These are phyloP conservation scores for Hysterium pulicare DNA, from an alignment of 2,329 filamentous ascomycete species.

Conservation along the genomic window DNA sequence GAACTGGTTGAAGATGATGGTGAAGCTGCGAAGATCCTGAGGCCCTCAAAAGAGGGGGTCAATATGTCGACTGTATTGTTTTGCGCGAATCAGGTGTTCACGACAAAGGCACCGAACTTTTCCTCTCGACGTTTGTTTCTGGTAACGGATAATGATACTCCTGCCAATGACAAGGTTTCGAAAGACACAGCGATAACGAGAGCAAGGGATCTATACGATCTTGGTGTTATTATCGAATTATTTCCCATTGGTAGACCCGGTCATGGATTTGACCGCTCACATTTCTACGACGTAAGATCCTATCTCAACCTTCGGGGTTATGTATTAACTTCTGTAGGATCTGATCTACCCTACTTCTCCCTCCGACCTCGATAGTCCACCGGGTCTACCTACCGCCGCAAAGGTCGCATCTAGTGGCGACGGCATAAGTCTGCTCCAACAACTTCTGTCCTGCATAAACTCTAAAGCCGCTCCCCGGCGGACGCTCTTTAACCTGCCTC, in stretches of 20 bases:
- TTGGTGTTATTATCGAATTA: conserved; percentile 86
- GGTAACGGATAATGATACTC: conserved; percentile 90
- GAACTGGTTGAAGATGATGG: conserved; percentile 75
- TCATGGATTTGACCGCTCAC: conserved; percentile 71
- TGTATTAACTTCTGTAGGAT: conserved; percentile 54
- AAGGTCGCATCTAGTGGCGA: conserved; percentile 66
- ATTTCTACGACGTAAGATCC: conserved; percentile 81
- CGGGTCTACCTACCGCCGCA: conserved; percentile 51
- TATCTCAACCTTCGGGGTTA: too few relatives aligned
- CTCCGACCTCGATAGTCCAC: conserved; percentile 64
- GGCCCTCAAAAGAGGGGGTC: conserved; percentile 64
- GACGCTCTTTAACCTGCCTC: conserved; percentile 78
- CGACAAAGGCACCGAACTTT: conserved; percentile 91
- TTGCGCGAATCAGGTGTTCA: conserved; percentile 94
- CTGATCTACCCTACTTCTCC: conserved; percentile 77
- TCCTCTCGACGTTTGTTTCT: conserved; percentile 90
- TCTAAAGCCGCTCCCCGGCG: conserved; percentile 85
- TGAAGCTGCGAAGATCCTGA: conserved; percentile 65
- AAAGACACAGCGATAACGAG: conserved; percentile 77
- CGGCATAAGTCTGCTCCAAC: conserved; percentile 74
- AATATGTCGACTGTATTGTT: conserved; percentile 89
- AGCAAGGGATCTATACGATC: conserved; percentile 91
- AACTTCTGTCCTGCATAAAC: conserved; percentile 81
- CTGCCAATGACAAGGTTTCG: conserved; percentile 66
- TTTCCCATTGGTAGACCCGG: conserved; percentile 79